Conservation (phyloP, 805 yeast genomes). For the Lachancea waltii region DNA sequence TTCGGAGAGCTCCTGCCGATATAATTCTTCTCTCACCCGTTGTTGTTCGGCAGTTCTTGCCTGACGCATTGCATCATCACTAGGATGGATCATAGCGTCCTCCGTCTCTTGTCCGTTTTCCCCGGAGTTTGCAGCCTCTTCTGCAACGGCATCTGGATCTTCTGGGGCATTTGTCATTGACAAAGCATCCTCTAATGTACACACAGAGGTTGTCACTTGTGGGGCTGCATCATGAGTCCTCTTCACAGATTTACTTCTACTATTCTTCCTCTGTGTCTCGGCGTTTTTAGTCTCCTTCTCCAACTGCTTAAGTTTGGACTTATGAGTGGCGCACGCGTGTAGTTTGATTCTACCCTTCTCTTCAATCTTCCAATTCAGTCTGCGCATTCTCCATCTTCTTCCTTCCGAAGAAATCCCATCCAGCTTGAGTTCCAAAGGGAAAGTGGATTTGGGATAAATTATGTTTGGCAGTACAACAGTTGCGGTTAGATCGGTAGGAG, state of each 20-base stretch:
- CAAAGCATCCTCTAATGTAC: slow-evolving; percentile 28
- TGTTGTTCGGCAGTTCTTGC: slow-evolving; percentile 30
- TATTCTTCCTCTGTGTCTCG: slow-evolving; percentile 32
- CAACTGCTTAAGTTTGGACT: slow-evolving; percentile 37
- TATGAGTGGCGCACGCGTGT: slow-evolving; percentile 53
- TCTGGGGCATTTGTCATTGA: slow-evolving; percentile 12
- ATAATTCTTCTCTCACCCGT: slow-evolving; percentile 26
- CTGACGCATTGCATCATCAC: slow-evolving; percentile 33
- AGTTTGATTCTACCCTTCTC: slow-evolving; percentile 65
- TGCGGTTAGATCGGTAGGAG: slow-evolving; percentile 89
- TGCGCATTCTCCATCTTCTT: slow-evolving; percentile 86
- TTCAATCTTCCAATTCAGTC: slow-evolving; percentile 81
- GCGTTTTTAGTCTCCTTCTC: slow-evolving; percentile 23
- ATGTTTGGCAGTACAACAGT: slow-evolving; percentile 85
- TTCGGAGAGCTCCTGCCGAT: slow-evolving; percentile 28
- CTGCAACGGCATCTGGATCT: slow-evolving; percentile 4
- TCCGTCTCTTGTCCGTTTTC: slow-evolving; percentile 33
- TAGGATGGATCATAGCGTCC: slow-evolving; percentile 30
- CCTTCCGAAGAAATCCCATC: slow-evolving; percentile 60
- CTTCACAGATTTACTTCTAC: slow-evolving; percentile 25
- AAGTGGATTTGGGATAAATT: slow-evolving; percentile 77
- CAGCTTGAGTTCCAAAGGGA: slow-evolving; percentile 74
- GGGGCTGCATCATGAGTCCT: slow-evolving; percentile 38
- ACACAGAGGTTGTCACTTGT: slow-evolving; percentile 30
- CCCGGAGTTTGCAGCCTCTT: too few relatives aligned